Base-by-base conservation (phyloP, 805 yeast species). In the Wickerhamia fluorescens region DNA sequence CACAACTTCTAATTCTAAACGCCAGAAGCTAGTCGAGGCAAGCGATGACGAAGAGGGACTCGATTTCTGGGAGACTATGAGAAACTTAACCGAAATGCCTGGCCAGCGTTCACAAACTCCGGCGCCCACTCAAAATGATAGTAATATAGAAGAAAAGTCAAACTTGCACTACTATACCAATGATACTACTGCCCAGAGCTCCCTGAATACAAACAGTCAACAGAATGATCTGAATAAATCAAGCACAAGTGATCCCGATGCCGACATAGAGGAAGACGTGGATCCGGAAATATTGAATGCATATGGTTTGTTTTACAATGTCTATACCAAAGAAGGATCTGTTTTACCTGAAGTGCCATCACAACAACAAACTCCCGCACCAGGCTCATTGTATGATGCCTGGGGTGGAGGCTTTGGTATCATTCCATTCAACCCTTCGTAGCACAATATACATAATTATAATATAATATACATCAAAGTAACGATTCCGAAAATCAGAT, bases 1-100 rank as follows among this genome's bases (percentile, higher is more conserved):
- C 7, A 12, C 9, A 5, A 14, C 10, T 2, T 12, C 9, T 28
- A 24, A 21, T n/a, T 20, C 23, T 16, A 38, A 29, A 28, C 31
- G 34, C 16, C 24, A 12, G 7, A 30, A 31, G 6, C n/a, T n/a
- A n/a, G 33, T 22, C 4, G 38, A 30, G 15, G 27, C 12, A 9
- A 34, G 66, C 20, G 78, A 70, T 8, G 51, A 66, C 4, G 84
- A 75, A 23, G 85, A 75, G 34, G 85, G 73, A 14, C 41, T 71
- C 19, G 86, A 78, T 47, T 79, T 78, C 45, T 78, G 84, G 81
- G 87, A 78, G 37, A 72, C 75, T 3, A 65, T 79, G 69, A 61
- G 79, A 27, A 64, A 75, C 11, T 45, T 78, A 14, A 71, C 78
- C 2, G 69, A n/a, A n/a, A n/a, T n/a, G n/a, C 2, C 28, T n/a